Conservation (phyloP, 805 yeast genomes). For the Ogataea haglerorum region DNA sequence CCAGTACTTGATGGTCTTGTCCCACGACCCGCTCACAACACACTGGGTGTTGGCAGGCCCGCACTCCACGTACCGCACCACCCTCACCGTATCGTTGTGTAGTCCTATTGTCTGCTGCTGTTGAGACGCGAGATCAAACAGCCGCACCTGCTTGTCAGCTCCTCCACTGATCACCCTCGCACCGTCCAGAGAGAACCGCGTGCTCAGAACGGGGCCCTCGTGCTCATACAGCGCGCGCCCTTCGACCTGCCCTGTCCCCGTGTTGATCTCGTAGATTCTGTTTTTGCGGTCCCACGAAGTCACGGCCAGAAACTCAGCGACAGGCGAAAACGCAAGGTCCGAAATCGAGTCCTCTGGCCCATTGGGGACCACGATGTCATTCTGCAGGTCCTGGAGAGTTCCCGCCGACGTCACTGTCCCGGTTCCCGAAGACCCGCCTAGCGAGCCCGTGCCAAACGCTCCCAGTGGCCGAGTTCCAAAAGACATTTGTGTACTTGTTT, state of each 20-base stretch:
- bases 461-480: slow-evolving; percentile 29
- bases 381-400: slow-evolving; percentile 57
- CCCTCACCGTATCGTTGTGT: slow-evolving; percentile 77
- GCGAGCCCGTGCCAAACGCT: slow-evolving; percentile 20
- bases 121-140: slow-evolving; percentile 79
- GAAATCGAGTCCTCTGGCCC: slow-evolving; percentile 92
- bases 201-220: slow-evolving; percentile 78
- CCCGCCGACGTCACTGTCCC: slow-evolving; percentile 37
- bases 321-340: slow-evolving; percentile 82
- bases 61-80: slow-evolving; percentile 74
- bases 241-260: slow-evolving; percentile 70
- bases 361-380: slow-evolving; percentile 67
- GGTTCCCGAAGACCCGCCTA: slow-evolving; percentile 9
- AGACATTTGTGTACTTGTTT: slow-evolving; percentile 22
- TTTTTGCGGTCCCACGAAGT: slow-evolving; percentile 96
- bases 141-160: slow-evolving; percentile 80
- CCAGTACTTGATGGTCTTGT: slow-evolving; percentile 92
- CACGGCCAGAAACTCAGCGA: slow-evolving; percentile 74
- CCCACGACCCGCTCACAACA: slow-evolving; percentile 94
- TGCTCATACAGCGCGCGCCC: slow-evolving; percentile 90
- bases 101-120: slow-evolving; percentile 82
- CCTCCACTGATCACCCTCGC: slow-evolving; percentile 86
- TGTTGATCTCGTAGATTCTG: slow-evolving; percentile 81
- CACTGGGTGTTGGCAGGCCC: slow-evolving; percentile 82
- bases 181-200: slow-evolving; percentile 86